Evolutionary conservation across 768 basidiomycete species (phyloP), one percentile per base, ranked within the genome.

Genomic region (Kwoniella bestiolae): DNA sequence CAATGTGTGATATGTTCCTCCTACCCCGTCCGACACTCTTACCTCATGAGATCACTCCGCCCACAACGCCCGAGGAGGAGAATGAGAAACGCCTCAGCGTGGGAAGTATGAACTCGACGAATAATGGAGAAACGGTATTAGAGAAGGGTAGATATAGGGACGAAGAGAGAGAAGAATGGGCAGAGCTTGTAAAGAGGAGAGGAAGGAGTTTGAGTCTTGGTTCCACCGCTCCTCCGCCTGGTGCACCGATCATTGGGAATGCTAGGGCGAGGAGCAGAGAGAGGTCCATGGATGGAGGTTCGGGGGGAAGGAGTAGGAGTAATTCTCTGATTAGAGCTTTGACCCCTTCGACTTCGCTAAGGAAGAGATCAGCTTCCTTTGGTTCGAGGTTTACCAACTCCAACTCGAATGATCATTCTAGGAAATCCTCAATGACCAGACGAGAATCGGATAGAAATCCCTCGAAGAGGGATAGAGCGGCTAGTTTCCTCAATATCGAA

Each of bases 21-120:
- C 51, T 74, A 16, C 74, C 76, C 28, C 63, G 69, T 52, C 76
- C 76, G 26, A 56, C 67, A 7, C 47, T 78, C 28, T 63, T 69
- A 8, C 66, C 76, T n/a, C 74, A 68, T 44, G 56, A 57, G 18
- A 72, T 75, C 60, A 78, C 74, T 7, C 76, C 76, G n/a, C 74
- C 74, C 4, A 46, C 45, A 0, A 66, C 53, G 35, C 74, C 74
- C 7, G 66, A 65, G 5, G 53, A 59, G n/a, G 29, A 35, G 32
- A 31, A 44, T 28, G 34, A 35, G 9, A 60, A 60, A 44, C 25
- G 65, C 16, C 45, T 57, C 5, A 65, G 64, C 41, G 29, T 34
- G 18, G 26, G 49, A 12, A 51, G 49, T 34, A 14, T 56, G 14
- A 45, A 60, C 14, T 34, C 56, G 21, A 25, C 46, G 25, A 46